Base-by-base conservation (phyloP, 768 basidiomycete species). In the Hygrocybe coccinea region DNA sequence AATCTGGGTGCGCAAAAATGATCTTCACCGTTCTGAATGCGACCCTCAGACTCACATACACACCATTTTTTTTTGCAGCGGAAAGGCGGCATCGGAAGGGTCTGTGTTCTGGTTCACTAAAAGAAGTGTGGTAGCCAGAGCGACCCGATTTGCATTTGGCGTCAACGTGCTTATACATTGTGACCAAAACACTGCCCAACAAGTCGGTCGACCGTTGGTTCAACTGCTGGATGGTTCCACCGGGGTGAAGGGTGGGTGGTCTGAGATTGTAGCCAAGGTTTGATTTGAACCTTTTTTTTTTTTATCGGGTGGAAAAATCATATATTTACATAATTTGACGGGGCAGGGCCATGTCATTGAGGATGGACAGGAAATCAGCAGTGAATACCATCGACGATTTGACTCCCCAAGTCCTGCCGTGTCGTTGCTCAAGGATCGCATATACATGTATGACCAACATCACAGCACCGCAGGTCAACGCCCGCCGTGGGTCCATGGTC, bases 31-130 rank as follows among this genome's bases (percentile, higher is more conserved):
- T n/a, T n/a, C n/a, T n/a, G n/a, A n/a, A n/a, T n/a, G n/a, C n/a
- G n/a, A n/a, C n/a, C n/a, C n/a, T n/a, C n/a, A n/a, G n/a, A n/a
- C n/a, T n/a, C n/a, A n/a, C n/a, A n/a, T n/a, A n/a, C n/a, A n/a
- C n/a, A n/a, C n/a, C n/a, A n/a, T n/a, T n/a, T n/a, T n/a, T n/a
- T n/a, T n/a, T n/a, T 36, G 15, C 22, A 52, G 51, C 4, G 51
- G 34, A n/a, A 52, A 52, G 35, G 51, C 51, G 9, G 51, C 51
- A 38, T 52, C 51, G 17, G 51, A 52, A 39, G 51, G 51, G n/a
- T 37, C 51, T 25, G 51, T 52, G 17, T 43, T 52, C 11, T 52
- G 51, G 51, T 15, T 17, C 17, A 37, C 25, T 3, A 52, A 39
- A 14, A 41, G 24, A 36, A 52, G 39, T n/a, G 51, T 52, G 17